A percentile compares a stretch with the other conserved stretches of the same genome.
Conservation (phyloP, 371 early-diverging fungal species). For the Rhizopus sp. region DNA sequence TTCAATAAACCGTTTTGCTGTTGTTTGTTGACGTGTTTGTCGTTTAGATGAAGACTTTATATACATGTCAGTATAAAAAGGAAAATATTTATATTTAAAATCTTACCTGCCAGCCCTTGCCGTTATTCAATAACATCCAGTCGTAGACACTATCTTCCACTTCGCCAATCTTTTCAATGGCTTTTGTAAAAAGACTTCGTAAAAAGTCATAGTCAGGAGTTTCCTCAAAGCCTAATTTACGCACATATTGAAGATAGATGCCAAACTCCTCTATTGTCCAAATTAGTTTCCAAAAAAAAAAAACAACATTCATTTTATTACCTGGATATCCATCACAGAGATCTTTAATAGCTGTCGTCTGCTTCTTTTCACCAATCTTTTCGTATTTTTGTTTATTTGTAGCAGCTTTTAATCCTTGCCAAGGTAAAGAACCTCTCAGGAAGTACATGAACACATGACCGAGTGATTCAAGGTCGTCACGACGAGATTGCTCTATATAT, state of each 20-base stretch:
- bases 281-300: background rate
- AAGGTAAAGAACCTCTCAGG: conserved; percentile 82
- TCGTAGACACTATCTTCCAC: conserved; percentile 88
- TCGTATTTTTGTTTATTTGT: conserved; percentile 92
- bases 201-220: conserved; percentile 71
- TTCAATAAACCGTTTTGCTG: conserved; percentile 13
- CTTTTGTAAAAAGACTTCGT: conserved; percentile 80
- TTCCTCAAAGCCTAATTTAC: conserved; percentile 60
- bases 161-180: conserved; percentile 67
- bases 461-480: conserved; percentile 91
- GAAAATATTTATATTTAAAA: background rate
- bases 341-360: conserved; percentile 69
- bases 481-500: conserved; percentile 69
- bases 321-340: conserved; percentile 77
- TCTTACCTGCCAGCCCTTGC: conserved; percentile 46
- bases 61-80: background rate
- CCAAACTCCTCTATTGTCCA: conserved; percentile 68
- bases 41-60: conserved; percentile 8
- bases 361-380: conserved; percentile 89
- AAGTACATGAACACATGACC: conserved; percentile 94
- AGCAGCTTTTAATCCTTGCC: conserved; percentile 91
- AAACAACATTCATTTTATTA: background rate
- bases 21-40: conserved; percentile 16
- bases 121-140: conserved; percentile 78
- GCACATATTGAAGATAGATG: conserved; percentile 83